A percentile compares a stretch with the other conserved stretches of the same genome.
phyloP scores from a whole-genome alignment of 139 green algal species.

The Coelastrella sp. region DNA sequence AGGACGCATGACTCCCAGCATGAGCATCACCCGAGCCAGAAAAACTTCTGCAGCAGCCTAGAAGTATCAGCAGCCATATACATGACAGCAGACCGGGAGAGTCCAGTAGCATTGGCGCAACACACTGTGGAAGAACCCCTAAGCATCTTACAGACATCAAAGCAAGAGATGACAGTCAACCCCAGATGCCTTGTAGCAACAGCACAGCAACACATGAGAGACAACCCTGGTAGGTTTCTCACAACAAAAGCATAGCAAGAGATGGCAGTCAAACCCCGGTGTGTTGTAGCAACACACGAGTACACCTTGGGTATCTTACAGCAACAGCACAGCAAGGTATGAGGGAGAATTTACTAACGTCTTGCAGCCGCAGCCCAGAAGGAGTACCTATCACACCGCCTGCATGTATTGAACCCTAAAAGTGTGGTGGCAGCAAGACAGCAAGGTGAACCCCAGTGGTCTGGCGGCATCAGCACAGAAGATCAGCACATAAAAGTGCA shows the following conservation, averaged over 20 bases:
- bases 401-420: background rate
- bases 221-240: background rate
- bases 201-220: background rate
- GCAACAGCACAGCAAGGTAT: background rate
- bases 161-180: background rate
- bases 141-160: background rate
- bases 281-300: background rate
- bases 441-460: background rate
- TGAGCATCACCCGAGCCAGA: background rate
- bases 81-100: background rate
- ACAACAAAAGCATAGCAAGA: background rate
- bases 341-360: background rate
- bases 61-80: background rate
- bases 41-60: background rate
- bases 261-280: background rate
- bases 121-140: background rate
- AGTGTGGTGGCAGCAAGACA: background rate
- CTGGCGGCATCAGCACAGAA: background rate
- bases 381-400: background rate
- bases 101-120: background rate
- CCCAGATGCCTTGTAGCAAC: background rate
- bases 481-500: background rate
- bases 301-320: background rate
- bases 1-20: background rate
- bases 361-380: background rate